These are phyloP conservation scores for Takashimella tepidaria DNA, from an alignment of 1,284 basidiomycete genomes.

Conservation along the genomic window DNA sequence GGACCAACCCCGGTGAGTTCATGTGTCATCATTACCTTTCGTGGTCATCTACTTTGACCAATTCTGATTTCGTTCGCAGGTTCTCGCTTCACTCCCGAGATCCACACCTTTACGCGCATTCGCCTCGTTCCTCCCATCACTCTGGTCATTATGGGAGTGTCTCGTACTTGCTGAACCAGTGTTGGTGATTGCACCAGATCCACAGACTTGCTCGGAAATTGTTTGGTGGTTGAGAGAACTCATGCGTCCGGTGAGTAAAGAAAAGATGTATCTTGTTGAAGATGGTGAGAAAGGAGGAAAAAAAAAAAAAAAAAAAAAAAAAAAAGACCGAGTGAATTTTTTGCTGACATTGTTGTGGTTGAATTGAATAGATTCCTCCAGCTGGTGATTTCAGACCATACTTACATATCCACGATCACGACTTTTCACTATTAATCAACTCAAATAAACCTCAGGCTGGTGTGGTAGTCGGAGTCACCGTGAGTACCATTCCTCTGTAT, in stretches of 20 bases:
- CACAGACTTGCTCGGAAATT: slow-evolving; percentile 67
- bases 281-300: no score
- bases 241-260: slow-evolving; percentile 71
- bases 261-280: background rate
- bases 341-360: no score
- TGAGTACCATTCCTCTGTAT: slow-evolving; percentile 11
- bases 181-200: slow-evolving; percentile 75
- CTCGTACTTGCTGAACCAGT: slow-evolving; percentile 82
- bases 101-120: slow-evolving; percentile 68
- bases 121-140: slow-evolving; percentile 64
- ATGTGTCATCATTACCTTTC: no score
- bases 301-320: no score
- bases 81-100: slow-evolving; percentile 70
- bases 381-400: slow-evolving; percentile 86
- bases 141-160: slow-evolving; percentile 96
- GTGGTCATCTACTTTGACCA: background rate
- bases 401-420: slow-evolving; percentile 90
- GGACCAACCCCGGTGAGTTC: slow-evolving; percentile 6
- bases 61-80: slow-evolving; percentile 50
- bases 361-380: slow-evolving; percentile 61
- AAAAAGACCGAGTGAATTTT: no score
- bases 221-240: slow-evolving; percentile 89
- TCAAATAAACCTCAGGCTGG: slow-evolving; percentile 79
- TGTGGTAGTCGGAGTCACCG: slow-evolving; percentile 77
- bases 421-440: slow-evolving; percentile 70